Evolutionary conservation across 208 protist genomes (phyloP).

Genomic region (Borovskyia barvae): DNA sequence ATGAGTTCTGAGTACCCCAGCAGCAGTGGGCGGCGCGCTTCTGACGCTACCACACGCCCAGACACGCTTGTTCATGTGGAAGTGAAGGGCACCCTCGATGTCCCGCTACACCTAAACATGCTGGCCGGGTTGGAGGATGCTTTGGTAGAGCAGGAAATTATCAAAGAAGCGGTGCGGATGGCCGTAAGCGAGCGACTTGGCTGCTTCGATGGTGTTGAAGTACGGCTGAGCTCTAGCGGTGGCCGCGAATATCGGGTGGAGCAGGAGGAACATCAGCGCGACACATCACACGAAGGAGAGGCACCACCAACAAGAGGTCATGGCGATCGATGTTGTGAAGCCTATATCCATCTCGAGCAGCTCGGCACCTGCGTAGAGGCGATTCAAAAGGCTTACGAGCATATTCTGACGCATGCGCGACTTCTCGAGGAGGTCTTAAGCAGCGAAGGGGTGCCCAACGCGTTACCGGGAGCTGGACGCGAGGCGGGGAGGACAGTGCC

Average conservation of each 20-base stretch:
- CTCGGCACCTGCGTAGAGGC: slow-evolving; percentile 49
- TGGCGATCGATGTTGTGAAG: slow-evolving; percentile 12
- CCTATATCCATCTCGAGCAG: slow-evolving; percentile 29
- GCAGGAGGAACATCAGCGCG: not conserved
- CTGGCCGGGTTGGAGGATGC: slow-evolving; percentile 59
- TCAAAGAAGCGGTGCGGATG: slow-evolving; percentile 60
- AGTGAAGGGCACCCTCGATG: slow-evolving; percentile 41
- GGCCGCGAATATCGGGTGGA: not conserved
- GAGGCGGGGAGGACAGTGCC: not conserved
- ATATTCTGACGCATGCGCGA: slow-evolving; percentile 33
- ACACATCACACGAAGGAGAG: not conserved
- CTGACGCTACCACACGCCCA: not conserved
- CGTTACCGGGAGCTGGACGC: not conserved
- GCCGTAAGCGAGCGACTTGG: slow-evolving; percentile 67
- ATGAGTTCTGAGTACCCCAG: too few relatives aligned
- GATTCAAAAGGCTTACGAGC: slow-evolving; percentile 64
- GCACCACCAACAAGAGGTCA: not conserved
- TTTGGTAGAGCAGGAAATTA: slow-evolving; percentile 56
- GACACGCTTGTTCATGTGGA: slow-evolving; percentile 34
- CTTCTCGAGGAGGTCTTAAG: slow-evolving; percentile 42
- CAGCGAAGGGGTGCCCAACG: not conserved
- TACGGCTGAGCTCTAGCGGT: slow-evolving; percentile 26
- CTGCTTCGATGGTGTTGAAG: slow-evolving; percentile 57
- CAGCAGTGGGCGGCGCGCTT: too few relatives aligned
- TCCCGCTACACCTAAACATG: slow-evolving; percentile 47